A percentile compares a stretch with the other conserved stretches of the same genome.
Conservation (phyloP, 2,329 filamentous ascomycete genomes). For the Fusarium dimerum region DNA sequence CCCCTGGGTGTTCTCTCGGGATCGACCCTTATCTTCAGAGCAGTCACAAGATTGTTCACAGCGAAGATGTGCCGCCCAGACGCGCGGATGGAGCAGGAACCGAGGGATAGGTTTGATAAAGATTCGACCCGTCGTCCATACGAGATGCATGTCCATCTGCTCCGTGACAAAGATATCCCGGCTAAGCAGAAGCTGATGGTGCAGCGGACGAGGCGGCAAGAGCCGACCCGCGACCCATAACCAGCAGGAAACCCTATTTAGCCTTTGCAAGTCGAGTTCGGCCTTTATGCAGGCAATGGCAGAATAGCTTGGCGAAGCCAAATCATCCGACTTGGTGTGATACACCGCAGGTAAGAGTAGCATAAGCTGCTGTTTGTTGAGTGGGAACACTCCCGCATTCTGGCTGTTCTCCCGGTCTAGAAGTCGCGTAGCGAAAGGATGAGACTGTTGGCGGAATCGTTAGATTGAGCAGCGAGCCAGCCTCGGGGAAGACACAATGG, state of each 20-base stretch:
- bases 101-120: slow-evolving; percentile 38
- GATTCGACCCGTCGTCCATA: slow-evolving; percentile 26
- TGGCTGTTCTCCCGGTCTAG: background rate
- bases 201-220: background rate
- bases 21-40: background rate
- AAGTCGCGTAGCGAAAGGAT: background rate
- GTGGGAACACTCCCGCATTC: background rate
- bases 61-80: slow-evolving; percentile 14
- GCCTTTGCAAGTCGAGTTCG: background rate
- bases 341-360: background rate
- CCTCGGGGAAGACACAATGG: background rate
- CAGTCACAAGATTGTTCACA: slow-evolving; percentile 2
- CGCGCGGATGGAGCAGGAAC: slow-evolving; percentile 33
- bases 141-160: slow-evolving; percentile 36
- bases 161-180: background rate
- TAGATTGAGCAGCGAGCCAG: background rate
- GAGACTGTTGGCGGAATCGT: background rate
- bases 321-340: background rate
- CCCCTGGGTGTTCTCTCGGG: background rate
- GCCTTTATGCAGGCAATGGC: background rate
- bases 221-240: background rate
- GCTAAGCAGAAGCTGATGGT: background rate
- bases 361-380: background rate
- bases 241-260: background rate
- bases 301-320: background rate